Conservation (phyloP, 2,329 filamentous ascomycete genomes). For the Penicillium digitatum region DNA sequence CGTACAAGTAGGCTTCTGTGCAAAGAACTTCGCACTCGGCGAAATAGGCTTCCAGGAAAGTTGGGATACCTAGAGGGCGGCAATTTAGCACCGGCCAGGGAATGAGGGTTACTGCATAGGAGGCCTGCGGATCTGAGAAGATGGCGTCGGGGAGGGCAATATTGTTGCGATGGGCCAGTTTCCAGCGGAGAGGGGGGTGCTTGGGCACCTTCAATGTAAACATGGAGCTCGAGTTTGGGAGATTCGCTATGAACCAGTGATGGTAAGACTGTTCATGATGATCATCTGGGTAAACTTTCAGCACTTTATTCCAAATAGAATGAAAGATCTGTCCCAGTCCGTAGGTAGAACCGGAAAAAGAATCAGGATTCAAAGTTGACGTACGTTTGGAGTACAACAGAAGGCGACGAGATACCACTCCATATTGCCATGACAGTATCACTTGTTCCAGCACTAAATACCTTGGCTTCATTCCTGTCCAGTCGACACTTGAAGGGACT, state of each 20-base stretch:
- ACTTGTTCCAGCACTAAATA: neutral
- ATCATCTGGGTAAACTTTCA: too few relatives aligned
- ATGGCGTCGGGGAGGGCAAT: slow-evolving; percentile 30
- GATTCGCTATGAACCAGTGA: slow-evolving; percentile 32
- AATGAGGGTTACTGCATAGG: slow-evolving; percentile 37
- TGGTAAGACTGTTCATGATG: slow-evolving; percentile 20
- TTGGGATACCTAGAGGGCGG: slow-evolving; percentile 24
- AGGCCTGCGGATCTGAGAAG: slow-evolving; percentile 33
- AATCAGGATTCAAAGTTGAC: neutral
- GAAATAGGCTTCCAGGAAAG: slow-evolving; percentile 35
- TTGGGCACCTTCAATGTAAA: slow-evolving; percentile 49
- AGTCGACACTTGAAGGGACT: neutral
- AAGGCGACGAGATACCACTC: neutral
- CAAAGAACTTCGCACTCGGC: slow-evolving; percentile 25
- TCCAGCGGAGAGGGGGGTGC: slow-evolving; percentile 42
- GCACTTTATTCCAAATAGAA: neutral
- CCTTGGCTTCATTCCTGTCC: neutral
- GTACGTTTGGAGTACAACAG: neutral
- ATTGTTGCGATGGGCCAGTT: slow-evolving; percentile 40
- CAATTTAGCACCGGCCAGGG: slow-evolving; percentile 40
- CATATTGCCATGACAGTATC: neutral
- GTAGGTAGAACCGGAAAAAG: neutral
- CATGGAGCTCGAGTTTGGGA: slow-evolving; percentile 48
- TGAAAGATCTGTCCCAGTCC: neutral
- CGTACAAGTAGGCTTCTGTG: slow-evolving; percentile 39